Conservation (phyloP, 2,329 filamentous ascomycete species). For the Colletotrichum cuscutae region DNA sequence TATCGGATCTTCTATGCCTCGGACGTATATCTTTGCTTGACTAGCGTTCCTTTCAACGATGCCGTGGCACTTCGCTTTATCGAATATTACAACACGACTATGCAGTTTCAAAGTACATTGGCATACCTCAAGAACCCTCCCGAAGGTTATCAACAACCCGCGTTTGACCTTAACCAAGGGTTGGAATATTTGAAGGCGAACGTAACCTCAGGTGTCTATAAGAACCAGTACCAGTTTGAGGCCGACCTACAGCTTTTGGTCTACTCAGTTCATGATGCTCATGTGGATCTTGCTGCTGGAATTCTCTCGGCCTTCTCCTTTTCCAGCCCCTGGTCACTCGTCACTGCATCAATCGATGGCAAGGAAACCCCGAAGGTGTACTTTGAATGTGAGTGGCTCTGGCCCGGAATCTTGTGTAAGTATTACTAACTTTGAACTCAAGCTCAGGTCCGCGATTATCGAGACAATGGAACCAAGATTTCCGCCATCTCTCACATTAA, state of each 20-base stretch:
- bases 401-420: too few species aligned
- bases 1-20: conserved; percentile 14
- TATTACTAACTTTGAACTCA: neutral
- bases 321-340: conserved; percentile 9
- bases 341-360: conserved; percentile 19
- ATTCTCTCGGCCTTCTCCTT: conserved; percentile 26
- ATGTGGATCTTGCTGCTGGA: conserved; percentile 12
- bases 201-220: conserved; percentile 12
- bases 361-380: conserved; percentile 26
- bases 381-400: conserved; percentile 4
- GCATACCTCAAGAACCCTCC: conserved; percentile 19
- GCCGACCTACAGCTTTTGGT: conserved; percentile 13
- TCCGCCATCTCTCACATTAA: conserved; percentile 24
- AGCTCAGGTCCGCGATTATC: conserved; percentile 5
- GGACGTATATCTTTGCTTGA: conserved; percentile 16
- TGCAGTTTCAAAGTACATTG: conserved; percentile 27
- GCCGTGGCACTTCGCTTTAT: conserved; percentile 24
- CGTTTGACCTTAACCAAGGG: conserved; percentile 8
- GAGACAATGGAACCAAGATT: conserved; percentile 2
- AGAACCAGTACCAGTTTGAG: conserved; percentile 25
- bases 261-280: conserved; percentile 22
- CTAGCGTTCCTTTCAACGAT: conserved; percentile 18
- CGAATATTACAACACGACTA: conserved; percentile 29
- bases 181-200: conserved; percentile 11
- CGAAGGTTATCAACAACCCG: conserved; percentile 21